Evolutionary conservation across 352 stramenopile species (phyloP), one percentile per base, ranked within the genome.

Genomic region (Plasmopara muralis): DNA sequence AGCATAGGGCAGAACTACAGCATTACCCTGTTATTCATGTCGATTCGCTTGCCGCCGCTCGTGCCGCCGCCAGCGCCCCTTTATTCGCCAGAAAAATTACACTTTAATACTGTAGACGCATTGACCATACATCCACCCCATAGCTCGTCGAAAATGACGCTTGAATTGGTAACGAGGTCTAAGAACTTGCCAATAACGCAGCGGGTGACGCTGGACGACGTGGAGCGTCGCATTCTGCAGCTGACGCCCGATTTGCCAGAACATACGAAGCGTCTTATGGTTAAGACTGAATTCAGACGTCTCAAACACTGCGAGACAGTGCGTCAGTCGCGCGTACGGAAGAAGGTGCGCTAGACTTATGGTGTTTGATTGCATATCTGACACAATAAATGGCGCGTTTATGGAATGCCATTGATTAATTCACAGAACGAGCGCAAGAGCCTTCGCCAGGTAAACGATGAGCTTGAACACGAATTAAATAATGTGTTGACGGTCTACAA

Each of bases 281-380:
- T 68, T 37, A 79, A 85, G 43, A 76, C 79, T 41, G 79, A 89
- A 54, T 67, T 85, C 48, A 81, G 78, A 50, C 76, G 79, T 15
- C 74, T 89, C 29, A 86, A 85, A 54, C 79, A 89, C 61, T 86
- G 74, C 59, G 79, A 87, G 66, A 87, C 68, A 2, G 79, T 89
- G 62, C 76, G 79, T 12, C 76, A 89, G 68, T 87, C 76, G 25
- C 79, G 79, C 40, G 70, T 83, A n/a, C 72, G 77, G 46, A 89
- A 89, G 54, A 89, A 89, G 64, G 45, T 49, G 34, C 16, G 35
- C 10, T 7, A 14, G 2, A 29, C 8, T 29, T 49, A 45, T 48
- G 3, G 20, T 53, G 47, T 45, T 0, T 31, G 9, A 47, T 47
- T 9, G 13, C 16, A n/a, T 30, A 20, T 30, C 15, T 8, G 33